Base-by-base conservation (phyloP, 306 rosid species). In the Chamaecrista fasciculata region DNA sequence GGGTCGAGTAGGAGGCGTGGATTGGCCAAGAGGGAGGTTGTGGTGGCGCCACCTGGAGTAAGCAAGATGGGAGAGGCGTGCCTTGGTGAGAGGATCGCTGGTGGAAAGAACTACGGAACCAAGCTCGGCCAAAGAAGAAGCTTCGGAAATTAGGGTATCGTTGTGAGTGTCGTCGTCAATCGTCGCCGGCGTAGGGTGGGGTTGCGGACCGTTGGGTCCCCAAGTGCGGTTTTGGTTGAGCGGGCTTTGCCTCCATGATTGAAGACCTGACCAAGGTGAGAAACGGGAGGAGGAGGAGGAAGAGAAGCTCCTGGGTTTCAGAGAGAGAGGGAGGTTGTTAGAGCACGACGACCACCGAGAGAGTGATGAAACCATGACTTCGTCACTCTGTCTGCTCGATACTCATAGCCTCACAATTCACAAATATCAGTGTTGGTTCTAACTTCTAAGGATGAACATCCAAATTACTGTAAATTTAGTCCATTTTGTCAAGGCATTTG, bases 31-130 rank as follows among this genome's bases (percentile, higher is more conserved):
- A 0, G 98, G 96, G n/a, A 94, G 87, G 56, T 79, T 77, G 19
- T 48, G 61, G 6, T 47, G 78, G 78, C 83, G 90, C 96, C 96
- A 94, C 14, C 51, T 78, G 57, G 95, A 85, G 85, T 52, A 90
- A 53, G 97, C 98, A 31, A 82, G 21, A 74, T 93, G 98, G 62
- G 98, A 93, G 66, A 90, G 90, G 37, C 18, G 72, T 10, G 92
- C 80, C 78, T 94, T 94, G 11, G 79, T 26, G 53, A 88, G 80
- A 58, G 98, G 97, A 70, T 90, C 96, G 11, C 64, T 18, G 69
- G 92, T 90, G 66, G 90, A 88, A 58, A 93, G 96, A 78, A 90
- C 94, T 65, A 90, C 65, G 8, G 97, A 83, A 26, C 95, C 98
- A 7, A 94, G 76, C 79, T 94, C 96, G 0, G 97, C 87, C 67